Evolutionary conservation across 1,139 yeast species (phyloP).

Genomic region (Yamadazyma diddensiae): DNA sequence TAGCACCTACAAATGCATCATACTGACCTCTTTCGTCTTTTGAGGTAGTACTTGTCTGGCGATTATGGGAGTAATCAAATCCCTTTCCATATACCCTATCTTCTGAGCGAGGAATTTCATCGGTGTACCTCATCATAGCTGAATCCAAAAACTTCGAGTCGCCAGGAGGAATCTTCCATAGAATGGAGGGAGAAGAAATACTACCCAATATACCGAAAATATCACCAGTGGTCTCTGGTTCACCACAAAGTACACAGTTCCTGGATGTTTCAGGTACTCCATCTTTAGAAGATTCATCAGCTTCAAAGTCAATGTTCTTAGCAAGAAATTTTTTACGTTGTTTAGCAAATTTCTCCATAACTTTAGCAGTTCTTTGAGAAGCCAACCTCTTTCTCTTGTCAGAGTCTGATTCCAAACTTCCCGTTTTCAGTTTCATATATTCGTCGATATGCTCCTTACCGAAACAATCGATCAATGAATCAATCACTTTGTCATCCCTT

Average conservation of each 20-base stretch:
- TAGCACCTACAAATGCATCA: slow-evolving; percentile 40
- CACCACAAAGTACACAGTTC: slow-evolving; percentile 68
- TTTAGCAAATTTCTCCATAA: slow-evolving; percentile 41
- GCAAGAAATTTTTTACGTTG: slow-evolving; percentile 38
- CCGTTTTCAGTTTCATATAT: slow-evolving; percentile 30
- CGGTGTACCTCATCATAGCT: slow-evolving; percentile 29
- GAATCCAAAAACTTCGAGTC: slow-evolving; percentile 10
- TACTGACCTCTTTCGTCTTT: too few relatives aligned
- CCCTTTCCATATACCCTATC: slow-evolving; percentile 26
- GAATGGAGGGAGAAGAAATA: slow-evolving; percentile 32
- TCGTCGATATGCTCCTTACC: slow-evolving; percentile 52
- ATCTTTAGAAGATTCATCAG: slow-evolving; percentile 11
- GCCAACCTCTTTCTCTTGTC: slow-evolving; percentile 46
- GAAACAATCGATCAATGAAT: slow-evolving; percentile 52
- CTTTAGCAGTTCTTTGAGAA: slow-evolving; percentile 34
- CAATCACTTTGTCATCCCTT: slow-evolving; percentile 48
- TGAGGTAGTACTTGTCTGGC: background rate
- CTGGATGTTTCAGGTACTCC: slow-evolving; percentile 18
- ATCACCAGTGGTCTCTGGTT: slow-evolving; percentile 42
- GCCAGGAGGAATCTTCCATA: slow-evolving; percentile 47
- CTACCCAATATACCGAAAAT: slow-evolving; percentile 56
- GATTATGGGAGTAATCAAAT: slow-evolving; percentile 13
- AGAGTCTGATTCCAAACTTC: slow-evolving; percentile 29
- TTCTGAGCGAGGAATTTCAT: slow-evolving; percentile 12
- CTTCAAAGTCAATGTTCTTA: slow-evolving; percentile 24